Conservation (phyloP, 352 stramenopile species). For the Phytopythium chamaehyphon region DNA sequence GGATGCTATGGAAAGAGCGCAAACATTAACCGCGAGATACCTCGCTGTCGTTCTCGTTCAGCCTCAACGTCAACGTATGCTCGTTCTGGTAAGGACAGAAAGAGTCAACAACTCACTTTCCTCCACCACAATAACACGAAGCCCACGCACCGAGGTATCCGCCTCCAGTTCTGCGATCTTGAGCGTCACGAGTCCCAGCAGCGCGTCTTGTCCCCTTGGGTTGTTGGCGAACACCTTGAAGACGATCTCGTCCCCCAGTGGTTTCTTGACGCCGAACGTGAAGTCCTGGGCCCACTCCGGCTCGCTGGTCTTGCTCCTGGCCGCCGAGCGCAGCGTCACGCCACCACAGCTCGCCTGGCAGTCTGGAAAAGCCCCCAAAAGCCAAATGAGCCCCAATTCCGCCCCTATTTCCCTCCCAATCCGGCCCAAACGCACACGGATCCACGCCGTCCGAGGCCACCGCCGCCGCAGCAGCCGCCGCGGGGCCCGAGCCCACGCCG, state of each 20-base stretch:
- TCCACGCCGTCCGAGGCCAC: not conserved
- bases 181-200: slow-evolving; percentile 36
- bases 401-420: too few species aligned
- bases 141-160: slow-evolving; percentile 25
- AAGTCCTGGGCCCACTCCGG: slow-evolving; percentile 53
- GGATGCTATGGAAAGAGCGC: not conserved
- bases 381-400: too few species aligned
- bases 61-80: slow-evolving; percentile 17
- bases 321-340: slow-evolving; percentile 40
- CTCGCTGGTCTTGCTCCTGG: slow-evolving; percentile 32
- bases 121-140: not conserved
- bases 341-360: slow-evolving; percentile 54
- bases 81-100: slow-evolving; percentile 19
- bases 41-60: slow-evolving; percentile 10
- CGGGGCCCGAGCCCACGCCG: slow-evolving; percentile 18
- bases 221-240: slow-evolving; percentile 59
- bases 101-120: slow-evolving; percentile 6
- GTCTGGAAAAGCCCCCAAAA: slow-evolving; percentile 24
- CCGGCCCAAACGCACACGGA: not conserved
- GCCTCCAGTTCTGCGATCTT: slow-evolving; percentile 27
- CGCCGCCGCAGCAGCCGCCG: slow-evolving; percentile 1
- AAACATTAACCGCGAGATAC: not conserved
- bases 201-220: slow-evolving; percentile 28
- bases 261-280: slow-evolving; percentile 48
- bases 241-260: slow-evolving; percentile 31